Base-by-base conservation (phyloP, 2,329 filamentous ascomycete genomes). In the Xylariaceae sp. region DNA sequence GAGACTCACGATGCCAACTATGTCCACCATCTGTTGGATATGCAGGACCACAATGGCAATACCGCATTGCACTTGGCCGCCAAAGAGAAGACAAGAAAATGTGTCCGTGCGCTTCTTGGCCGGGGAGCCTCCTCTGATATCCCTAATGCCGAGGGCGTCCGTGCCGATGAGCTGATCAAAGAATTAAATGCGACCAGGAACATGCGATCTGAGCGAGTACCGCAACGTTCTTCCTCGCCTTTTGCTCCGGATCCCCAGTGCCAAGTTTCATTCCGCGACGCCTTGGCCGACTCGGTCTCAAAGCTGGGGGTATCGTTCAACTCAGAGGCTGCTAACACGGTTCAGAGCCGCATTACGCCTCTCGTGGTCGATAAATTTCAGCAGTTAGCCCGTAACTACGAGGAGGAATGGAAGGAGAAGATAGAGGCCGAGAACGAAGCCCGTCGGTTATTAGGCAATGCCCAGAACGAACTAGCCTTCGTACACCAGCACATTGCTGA, bases 91-190 rank as follows among this genome's bases (percentile, higher is more conserved):
- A 90, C 92, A 19, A 85, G 91, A 44, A 96, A 97, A 64, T 95
- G 91, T 62, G 86, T 96, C 53, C 87, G 94, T 73, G 78, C 85
- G 2, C 71, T 90, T 75, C 71, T 91, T 69, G 85, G 84, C 35
- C 86, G 92, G 49, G 90, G 91, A 57, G 91, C 91, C 3, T 84
- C 86, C 2, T 88, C 90, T 0, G 86, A 95, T 65, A 86, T 97
- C 51, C 79, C 83, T 26, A 99, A 97, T 68, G 77, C 84, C 51
- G 83, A 89, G 54, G 89, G 91, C 31, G 80, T 95, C 59, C 88
- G 89, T 1, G 91, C 91, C 8, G 89, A 95, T 64, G 87, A 92
- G 60, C 77, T 96, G 50, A 90, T 96, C 63, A 85, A 88, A 67
- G 79, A 85, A 56, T 70, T 87, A 39, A 94, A 95, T 57, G 84